Evolutionary conservation across 2,329 filamentous ascomycete species (phyloP), one percentile per base, ranked within the genome.

Genomic region (Neofusicoccum laricinum): DNA sequence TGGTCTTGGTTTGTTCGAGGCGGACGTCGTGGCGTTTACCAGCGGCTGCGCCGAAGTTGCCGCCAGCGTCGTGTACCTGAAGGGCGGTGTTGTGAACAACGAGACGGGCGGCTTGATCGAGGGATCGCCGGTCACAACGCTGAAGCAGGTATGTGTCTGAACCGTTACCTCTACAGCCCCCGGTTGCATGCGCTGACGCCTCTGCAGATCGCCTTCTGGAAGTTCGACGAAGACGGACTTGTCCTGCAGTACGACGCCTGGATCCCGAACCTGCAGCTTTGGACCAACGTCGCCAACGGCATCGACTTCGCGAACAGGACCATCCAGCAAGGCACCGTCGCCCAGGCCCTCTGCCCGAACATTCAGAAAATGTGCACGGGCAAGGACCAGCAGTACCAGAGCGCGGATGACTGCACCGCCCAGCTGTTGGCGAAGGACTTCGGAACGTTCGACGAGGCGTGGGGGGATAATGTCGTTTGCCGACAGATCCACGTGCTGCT

Each of bases 391-490:
- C 76, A 80, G 63, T 81, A 77, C 70, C 48, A 61, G 7, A 75
- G 68, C 59, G 64, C 72, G 43, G 69, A 71, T 0, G 67, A 78
- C 46, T 80, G 78, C 68, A 68, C 78, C 2, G 45, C 66, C 2
- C 62, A 68, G 5, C 67, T 80, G 36, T 70, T 69, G 10, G 19
- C 63, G 41, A 78, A 79, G 69, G 65, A 69, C 0, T 80, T 77
- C 62, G 79, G 78, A 1, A 76, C 68, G 36, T 81, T 78, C 61
- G 77, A 80, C 59, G 75, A 80, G 65, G 75, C 75, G 0, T 81
- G 78, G 77, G 78, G 77, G 10, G 78, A 82, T 66, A 80, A 80
- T 58, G 68, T 81, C 8, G 78, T 78, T 30, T 81, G 78, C 67
- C 70, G 79, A 2, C 73, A 70, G 7, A 77, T 81, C 45, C 79